Conservation (phyloP, 129 eudicot species). For the Saussurea involucrata region DNA sequence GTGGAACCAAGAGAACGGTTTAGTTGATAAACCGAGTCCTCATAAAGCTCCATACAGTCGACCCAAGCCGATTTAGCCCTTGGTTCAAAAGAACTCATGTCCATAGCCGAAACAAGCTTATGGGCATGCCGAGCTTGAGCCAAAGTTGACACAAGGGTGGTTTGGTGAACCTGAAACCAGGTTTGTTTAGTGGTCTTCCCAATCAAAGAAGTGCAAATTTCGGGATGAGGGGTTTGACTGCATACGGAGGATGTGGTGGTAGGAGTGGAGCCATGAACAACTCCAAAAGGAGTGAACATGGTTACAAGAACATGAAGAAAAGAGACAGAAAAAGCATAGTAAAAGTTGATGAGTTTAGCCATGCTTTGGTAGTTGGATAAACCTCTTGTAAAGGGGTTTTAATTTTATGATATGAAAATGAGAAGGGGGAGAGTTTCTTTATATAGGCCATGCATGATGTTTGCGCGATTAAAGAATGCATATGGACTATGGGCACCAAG, state of each 20-base stretch:
- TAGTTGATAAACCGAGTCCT: slow-evolving; percentile 43
- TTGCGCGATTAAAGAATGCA: slow-evolving; percentile 24
- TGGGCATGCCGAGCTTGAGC: slow-evolving; percentile 47
- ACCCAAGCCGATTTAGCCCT: slow-evolving; percentile 57
- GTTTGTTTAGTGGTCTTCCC: slow-evolving; percentile 28
- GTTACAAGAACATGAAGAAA: slow-evolving; percentile 18
- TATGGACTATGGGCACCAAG: slow-evolving; percentile 26
- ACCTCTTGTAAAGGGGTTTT: slow-evolving; percentile 7
- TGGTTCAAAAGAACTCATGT: slow-evolving; percentile 36
- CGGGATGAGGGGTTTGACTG: slow-evolving; percentile 56
- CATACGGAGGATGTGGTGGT: slow-evolving; percentile 41
- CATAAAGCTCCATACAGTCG: slow-evolving; percentile 67
- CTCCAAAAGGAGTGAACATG: slow-evolving; percentile 15
- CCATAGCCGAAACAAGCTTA: slow-evolving; percentile 42
- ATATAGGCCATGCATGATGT: slow-evolving; percentile 51
- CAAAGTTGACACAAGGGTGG: slow-evolving; percentile 42
- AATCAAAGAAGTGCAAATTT: slow-evolving; percentile 50
- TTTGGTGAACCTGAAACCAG: slow-evolving; percentile 26
- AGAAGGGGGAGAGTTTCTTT: slow-evolving; percentile 16
- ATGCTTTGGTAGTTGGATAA: slow-evolving; percentile 20
- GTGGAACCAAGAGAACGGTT: slow-evolving; percentile 37
- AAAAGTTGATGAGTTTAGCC: slow-evolving; percentile 29
- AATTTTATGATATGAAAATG: slow-evolving; percentile 11
- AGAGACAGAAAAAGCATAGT: slow-evolving; percentile 11
- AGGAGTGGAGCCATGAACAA: slow-evolving; percentile 37